Evolutionary conservation across 2,329 filamentous ascomycete genomes (phyloP).

Genomic region (Botrytis porri): DNA sequence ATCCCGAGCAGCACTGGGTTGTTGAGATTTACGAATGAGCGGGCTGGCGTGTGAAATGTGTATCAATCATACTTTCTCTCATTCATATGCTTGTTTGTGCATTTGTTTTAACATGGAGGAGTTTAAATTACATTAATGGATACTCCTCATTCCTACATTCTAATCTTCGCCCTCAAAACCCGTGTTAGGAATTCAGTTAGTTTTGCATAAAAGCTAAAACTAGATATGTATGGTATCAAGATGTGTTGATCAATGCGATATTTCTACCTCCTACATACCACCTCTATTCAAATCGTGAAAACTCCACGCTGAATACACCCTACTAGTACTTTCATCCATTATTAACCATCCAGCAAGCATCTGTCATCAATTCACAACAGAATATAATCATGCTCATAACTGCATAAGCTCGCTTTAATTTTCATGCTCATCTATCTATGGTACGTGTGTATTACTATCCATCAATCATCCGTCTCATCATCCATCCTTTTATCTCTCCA

Average conservation of each 20-base stretch:
- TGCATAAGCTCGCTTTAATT: not conserved
- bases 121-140: too few species aligned
- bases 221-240: fast-evolving
- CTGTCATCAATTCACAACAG: not conserved
- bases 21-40: too few species aligned
- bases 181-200: not conserved
- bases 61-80: not conserved
- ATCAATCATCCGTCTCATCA: not conserved
- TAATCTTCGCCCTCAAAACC: not conserved
- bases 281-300: not conserved
- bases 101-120: not conserved
- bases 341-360: not conserved
- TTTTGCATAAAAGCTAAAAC: not conserved
- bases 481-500: not conserved
- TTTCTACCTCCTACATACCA: not conserved
- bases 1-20: not conserved
- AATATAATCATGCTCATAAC: not conserved
- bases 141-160: not conserved
- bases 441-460: not conserved
- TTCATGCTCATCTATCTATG: not conserved
- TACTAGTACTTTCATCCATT: not conserved
- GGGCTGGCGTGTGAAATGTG: not conserved
- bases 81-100: not conserved
- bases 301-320: not conserved
- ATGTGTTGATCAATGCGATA: not conserved